Percentiles rank a stretch among this genome's conserved stretches.
Conservation (phyloP, 1,139 yeast genomes). For the Saccharomyces hybrid region DNA sequence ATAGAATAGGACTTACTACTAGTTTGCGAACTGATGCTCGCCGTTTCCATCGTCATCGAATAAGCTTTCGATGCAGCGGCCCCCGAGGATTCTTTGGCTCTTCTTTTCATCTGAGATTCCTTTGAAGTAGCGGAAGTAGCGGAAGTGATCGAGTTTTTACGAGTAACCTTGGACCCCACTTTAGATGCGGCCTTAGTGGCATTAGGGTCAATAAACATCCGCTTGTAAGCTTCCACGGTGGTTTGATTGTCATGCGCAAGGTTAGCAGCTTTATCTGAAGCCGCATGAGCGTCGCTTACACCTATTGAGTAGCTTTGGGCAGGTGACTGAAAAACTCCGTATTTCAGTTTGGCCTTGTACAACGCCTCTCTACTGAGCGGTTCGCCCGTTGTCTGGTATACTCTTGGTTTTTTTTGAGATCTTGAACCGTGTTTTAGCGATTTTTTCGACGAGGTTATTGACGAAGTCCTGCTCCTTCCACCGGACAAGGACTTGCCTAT, state of each 20-base stretch:
- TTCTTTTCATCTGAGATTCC: neutral
- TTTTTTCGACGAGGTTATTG: slow-evolving; percentile 9
- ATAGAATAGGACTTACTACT: slow-evolving; percentile 20
- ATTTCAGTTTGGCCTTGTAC: slow-evolving; percentile 63
- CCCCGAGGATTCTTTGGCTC: slow-evolving; percentile 11
- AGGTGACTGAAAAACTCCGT: slow-evolving; percentile 34
- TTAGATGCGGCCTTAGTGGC: slow-evolving; percentile 27
- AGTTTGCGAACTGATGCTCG: slow-evolving; percentile 9
- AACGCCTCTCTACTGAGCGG: slow-evolving; percentile 62
- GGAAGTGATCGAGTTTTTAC: neutral
- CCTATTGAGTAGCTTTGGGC: slow-evolving; percentile 47
- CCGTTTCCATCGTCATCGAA: slow-evolving; percentile 11
- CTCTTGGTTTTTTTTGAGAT: neutral
- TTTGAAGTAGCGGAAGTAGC: slow-evolving; percentile 5
- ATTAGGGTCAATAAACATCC: slow-evolving; percentile 44
- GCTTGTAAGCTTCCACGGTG: slow-evolving; percentile 56
- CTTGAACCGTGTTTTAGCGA: neutral
- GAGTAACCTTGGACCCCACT: neutral
- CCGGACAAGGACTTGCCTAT: slow-evolving; percentile 7
- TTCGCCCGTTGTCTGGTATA: slow-evolving; percentile 48
- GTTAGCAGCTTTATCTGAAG: slow-evolving; percentile 71
- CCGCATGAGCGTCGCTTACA: slow-evolving; percentile 42
- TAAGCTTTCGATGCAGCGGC: slow-evolving; percentile 30
- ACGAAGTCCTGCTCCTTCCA: slow-evolving; percentile 15
- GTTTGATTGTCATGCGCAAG: slow-evolving; percentile 62